Conservation (phyloP, 2,329 filamentous ascomycete species). For the Exophiala phaeomuriformis region DNA sequence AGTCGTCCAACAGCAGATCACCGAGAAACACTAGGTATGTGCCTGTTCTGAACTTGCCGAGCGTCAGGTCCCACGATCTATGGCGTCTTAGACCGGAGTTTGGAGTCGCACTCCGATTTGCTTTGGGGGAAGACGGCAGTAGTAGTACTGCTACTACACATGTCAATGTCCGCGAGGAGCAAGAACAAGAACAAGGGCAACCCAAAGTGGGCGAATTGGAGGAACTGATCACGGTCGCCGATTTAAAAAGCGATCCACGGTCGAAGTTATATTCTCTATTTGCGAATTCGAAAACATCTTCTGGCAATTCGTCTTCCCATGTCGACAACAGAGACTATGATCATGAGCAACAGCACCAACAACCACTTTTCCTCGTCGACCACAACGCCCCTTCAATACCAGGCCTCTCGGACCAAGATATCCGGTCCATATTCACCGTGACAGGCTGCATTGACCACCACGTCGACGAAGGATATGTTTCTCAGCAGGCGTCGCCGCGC, state of each 20-base stretch:
- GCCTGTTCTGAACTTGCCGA: slow-evolving; percentile 53
- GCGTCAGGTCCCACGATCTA: slow-evolving; percentile 42
- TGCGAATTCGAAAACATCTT: background rate
- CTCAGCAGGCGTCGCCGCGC: slow-evolving; percentile 40
- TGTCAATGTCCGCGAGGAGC: too few species aligned
- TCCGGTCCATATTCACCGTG: slow-evolving; percentile 38
- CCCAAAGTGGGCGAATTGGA: slow-evolving; percentile 20
- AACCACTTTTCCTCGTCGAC: slow-evolving; percentile 35
- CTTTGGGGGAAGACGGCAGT: slow-evolving; percentile 30
- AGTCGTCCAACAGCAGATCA: background rate
- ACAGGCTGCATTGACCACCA: slow-evolving; percentile 57
- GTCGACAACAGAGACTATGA: too few species aligned
- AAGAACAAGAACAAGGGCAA: slow-evolving; percentile 27
- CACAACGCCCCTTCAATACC: slow-evolving; percentile 40
- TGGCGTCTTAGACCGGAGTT: slow-evolving; percentile 52
- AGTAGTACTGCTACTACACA: too few species aligned
- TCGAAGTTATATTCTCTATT: slow-evolving; percentile 7
- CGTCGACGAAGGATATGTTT: slow-evolving; percentile 50
- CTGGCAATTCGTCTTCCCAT: too few species aligned
- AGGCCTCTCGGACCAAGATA: slow-evolving; percentile 29
- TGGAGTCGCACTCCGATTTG: slow-evolving; percentile 48
- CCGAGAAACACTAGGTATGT: slow-evolving; percentile 42
- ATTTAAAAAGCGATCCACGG: slow-evolving; percentile 28
- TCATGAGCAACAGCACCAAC: slow-evolving; percentile 4
- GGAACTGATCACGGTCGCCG: slow-evolving; percentile 37